Percentiles rank a stretch among this genome's conserved stretches.
These are phyloP conservation scores for Bromus sterilis DNA, from an alignment of 176 grass and related monocot genomes.

Conservation along the genomic window DNA sequence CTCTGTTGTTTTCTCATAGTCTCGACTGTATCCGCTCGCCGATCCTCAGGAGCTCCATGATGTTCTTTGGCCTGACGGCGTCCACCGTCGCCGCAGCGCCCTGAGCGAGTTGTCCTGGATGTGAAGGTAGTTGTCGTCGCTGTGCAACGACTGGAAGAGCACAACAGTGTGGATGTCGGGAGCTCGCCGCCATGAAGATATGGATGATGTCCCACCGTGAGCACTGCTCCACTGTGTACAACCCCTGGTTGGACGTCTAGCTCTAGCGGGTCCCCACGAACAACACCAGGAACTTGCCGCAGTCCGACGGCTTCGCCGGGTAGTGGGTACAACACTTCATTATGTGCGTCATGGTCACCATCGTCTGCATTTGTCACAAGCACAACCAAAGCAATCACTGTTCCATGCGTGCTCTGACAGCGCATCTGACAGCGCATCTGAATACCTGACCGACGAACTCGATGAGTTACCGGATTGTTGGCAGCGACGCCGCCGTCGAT, in stretches of 20 bases:
- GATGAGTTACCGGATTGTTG: conserved; percentile 60
- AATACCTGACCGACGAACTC: too few species aligned
- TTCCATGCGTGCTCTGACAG: too few species aligned
- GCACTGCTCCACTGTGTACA: conserved; percentile 31
- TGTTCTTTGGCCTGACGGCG: conserved; percentile 35
- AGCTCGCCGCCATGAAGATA: conserved; percentile 46
- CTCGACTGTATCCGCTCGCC: conserved; percentile 39
- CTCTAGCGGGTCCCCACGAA: conserved; percentile 67
- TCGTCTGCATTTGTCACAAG: conserved; percentile 38
- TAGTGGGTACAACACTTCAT: conserved; percentile 28
- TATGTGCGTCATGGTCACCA: conserved; percentile 55
- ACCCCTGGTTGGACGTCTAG: conserved; percentile 12
- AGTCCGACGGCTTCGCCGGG: conserved; percentile 24
- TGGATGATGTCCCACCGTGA: conserved; percentile 52
- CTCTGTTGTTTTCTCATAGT: conserved; percentile 37
- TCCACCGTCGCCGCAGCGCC: conserved; percentile 38
- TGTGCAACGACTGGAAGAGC: conserved; percentile 47
- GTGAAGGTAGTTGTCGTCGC: conserved; percentile 47
- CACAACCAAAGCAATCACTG: too few species aligned
- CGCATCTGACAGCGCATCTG: too few species aligned
- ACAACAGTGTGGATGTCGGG: conserved; percentile 48
- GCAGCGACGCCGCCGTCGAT: conserved; percentile 76
- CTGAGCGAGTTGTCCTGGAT: conserved; percentile 52
- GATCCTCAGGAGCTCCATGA: conserved; percentile 31
- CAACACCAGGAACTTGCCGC: conserved; percentile 47